Base-by-base conservation (phyloP, 2,329 filamentous ascomycete species). In the Fusarium tuaranense region DNA sequence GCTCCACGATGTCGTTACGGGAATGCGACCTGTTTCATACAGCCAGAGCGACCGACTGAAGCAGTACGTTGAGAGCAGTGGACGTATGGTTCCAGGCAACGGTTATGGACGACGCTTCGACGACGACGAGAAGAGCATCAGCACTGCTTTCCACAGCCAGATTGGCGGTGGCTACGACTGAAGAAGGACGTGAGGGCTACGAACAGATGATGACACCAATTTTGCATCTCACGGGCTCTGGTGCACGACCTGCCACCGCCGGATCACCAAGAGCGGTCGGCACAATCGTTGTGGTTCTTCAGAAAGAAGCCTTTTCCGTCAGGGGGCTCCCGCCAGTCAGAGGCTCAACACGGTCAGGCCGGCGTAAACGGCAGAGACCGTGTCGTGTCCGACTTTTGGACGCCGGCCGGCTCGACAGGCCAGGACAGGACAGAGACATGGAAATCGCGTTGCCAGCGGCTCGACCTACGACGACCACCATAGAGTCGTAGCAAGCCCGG, bases 91-190 rank as follows among this genome's bases (percentile, higher is more conserved):
- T 53, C 88, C 87, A 32, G 87, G 89, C 73, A 94, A 92, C 81
- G 91, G 92, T 63, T 94, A 90, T 80, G 92, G 90, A 63, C 93
- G 92, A 78, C 88, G 87, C 63, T 91, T 93, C 72, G 97, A 99
- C 77, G 97, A 99, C 76, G 97, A 98, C 81, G 95, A 97, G 80
- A 95, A 97, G 85, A 98, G 96, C 84, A 91, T 98, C 79, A 98
- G 95, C 80, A 98, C 97, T 63, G 95, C 95, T 59, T 99, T 98
- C 85, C 95, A 96, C 71, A 98, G 95, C 86, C 97, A 98, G 84
- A 92, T 98, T 76, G 95, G 94, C 73, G 87, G 88, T 22, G 87
- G 87, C 69, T 89, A 88, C 75, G 87, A 89, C 80, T 88, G 87
- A 88, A 80, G 63, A 72, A 77, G 63, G 32, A 67, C 41, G 65